Evolutionary conservation across 148 eudicot genomes (phyloP), one percentile per base, ranked within the genome.

Genomic region (Chenopodium berlandieri): DNA sequence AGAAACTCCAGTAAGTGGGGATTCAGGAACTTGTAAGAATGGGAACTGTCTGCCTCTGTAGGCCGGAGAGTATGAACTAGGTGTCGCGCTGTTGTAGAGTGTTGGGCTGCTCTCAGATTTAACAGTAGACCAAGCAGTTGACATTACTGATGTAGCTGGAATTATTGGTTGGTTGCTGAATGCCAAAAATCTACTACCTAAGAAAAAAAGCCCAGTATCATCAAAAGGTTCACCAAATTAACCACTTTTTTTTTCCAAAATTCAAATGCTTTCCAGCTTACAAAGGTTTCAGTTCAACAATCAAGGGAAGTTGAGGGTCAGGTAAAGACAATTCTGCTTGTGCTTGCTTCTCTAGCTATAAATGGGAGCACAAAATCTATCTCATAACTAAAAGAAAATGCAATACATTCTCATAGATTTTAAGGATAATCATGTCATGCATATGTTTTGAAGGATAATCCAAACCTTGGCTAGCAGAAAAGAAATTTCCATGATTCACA

Each of bases 101-200:
- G 60, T 17, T n/a, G 83, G 54, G 65, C 83, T 83, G 71, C 83
- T 86, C 71, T 92, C 92, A 4, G 86, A 7, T 76, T 90, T 90
- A 50, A 86, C 71, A 68, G 79, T 56, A 23, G 89, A 79, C 97
- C 94, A 92, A 7, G 81, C n/a, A 16, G 91, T 84, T 63, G 80
- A 83, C 56, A 84, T 86, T 14, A 83, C 77, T 72, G 92, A 83
- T 65, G 88, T 87, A 25, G 84, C 80, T 58, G 89, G 90, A 75
- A 87, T 83, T 19, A 87, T 84, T 63, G 82, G 85, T 22, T 88
- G 88, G 73, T 56, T 83, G 78, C 82, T 75, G 81, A 91, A 94
- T 69, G 98, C 86, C 75, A 94, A 65, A 79, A 87, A 78, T 66
- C 89, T 86, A 69, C 86, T 63, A 63, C 94, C 97, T 89, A 77